Evolutionary conservation across 1,284 basidiomycete species (phyloP).

Genomic region (Ustanciosporium gigantosporum): DNA sequence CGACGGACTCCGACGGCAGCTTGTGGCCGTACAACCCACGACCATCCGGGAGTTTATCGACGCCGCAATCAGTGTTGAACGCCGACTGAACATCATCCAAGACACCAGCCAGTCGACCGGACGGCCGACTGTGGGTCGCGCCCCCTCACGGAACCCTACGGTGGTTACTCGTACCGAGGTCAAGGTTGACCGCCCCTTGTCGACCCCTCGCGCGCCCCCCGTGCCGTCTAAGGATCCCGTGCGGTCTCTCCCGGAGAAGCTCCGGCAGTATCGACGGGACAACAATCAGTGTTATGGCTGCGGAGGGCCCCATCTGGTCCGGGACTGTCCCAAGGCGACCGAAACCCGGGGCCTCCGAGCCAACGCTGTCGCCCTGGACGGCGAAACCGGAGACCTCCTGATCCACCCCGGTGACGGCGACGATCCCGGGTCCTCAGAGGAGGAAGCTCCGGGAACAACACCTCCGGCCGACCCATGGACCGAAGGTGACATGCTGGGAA

Average conservation of each 20-base stretch:
- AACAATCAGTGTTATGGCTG: constrained; percentile 1
- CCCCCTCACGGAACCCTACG: too few relatives aligned
- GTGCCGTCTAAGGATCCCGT: background rate
- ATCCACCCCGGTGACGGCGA: too few relatives aligned
- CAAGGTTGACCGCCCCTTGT: background rate
- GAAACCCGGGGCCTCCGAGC: background rate
- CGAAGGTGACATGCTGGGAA: too few relatives aligned
- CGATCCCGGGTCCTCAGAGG: background rate
- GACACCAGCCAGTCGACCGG: background rate
- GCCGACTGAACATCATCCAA: background rate
- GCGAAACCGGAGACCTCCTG: background rate
- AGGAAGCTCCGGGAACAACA: too few relatives aligned
- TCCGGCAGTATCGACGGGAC: background rate
- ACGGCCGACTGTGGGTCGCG: too few relatives aligned
- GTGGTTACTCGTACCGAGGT: too few relatives aligned
- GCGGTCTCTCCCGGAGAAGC: background rate
- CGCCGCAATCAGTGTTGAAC: background rate
- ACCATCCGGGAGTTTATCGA: background rate
- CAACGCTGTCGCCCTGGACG: background rate
- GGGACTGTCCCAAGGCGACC: background rate
- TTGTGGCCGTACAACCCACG: background rate
- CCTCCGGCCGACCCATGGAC: too few relatives aligned
- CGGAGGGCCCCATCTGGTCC: background rate
- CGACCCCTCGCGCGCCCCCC: background rate
- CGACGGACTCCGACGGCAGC: background rate